Conservation (phyloP, 129 eudicot genomes). For the Flaveria brownii region DNA sequence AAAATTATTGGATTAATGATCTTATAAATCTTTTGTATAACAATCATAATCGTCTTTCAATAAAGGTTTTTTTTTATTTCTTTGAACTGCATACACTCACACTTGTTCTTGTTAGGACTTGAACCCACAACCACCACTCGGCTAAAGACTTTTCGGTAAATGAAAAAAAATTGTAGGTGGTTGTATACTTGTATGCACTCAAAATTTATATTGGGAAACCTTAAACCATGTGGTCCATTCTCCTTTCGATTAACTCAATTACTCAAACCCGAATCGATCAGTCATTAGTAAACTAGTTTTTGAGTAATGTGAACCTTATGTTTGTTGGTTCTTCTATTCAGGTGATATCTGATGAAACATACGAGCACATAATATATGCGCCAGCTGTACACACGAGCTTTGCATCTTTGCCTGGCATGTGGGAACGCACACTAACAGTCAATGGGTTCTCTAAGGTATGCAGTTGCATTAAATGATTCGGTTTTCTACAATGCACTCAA, state of each 20-base stretch:
- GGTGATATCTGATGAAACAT: constrained; percentile 93
- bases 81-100: no score
- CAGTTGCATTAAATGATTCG: neutral
- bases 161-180: no score
- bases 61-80: no score
- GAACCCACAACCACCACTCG: no score
- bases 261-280: neutral
- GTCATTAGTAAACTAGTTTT: neutral
- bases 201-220: neutral
- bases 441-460: constrained; percentile 94
- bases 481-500: constrained; percentile 12
- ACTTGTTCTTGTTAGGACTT: no score
- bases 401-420: constrained; percentile 99
- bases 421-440: constrained; percentile 93
- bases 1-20: no score
- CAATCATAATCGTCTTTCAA: no score
- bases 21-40: no score
- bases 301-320: constrained; percentile 24
- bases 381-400: constrained; percentile 97
- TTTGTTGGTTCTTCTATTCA: constrained; percentile 26
- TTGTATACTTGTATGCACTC: neutral
- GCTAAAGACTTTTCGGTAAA: no score
- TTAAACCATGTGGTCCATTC: neutral
- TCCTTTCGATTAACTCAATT: neutral
- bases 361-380: constrained; percentile 85